A percentile compares a stretch with the other conserved stretches of the same genome.
phyloP scores from a whole-genome alignment of 108 stramenopile species.

The Cyclotella sp. region DNA sequence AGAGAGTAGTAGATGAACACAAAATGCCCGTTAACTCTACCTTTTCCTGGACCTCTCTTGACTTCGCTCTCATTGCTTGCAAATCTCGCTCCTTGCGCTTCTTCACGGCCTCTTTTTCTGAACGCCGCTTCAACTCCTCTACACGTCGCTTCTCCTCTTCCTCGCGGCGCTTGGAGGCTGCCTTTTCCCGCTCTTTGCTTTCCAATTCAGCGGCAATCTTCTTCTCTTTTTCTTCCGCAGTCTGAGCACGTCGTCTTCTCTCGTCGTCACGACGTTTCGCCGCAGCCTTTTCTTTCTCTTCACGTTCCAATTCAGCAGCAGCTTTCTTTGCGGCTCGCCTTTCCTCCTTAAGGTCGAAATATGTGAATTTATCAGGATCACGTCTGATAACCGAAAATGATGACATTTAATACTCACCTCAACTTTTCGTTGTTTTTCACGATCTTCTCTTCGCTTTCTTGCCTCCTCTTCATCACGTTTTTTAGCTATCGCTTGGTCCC shows the following conservation, averaged over 20 bases:
- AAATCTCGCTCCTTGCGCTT: constrained; percentile 30
- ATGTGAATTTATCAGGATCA: not conserved
- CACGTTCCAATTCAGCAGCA: constrained; percentile 16
- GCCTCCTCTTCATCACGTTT: constrained; percentile 14
- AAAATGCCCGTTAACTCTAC: not conserved
- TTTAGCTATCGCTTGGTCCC: not conserved
- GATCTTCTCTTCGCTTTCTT: constrained; percentile 12
- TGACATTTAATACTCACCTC: constrained; percentile 10
- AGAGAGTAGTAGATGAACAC: not conserved
- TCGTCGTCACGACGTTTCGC: constrained; percentile 20
- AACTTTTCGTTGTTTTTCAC: constrained; percentile 8
- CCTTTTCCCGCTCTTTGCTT: constrained; percentile 11
- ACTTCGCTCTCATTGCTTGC: constrained; percentile 22
- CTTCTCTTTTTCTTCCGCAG: constrained; percentile 1
- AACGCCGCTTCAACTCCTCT: constrained; percentile 10
- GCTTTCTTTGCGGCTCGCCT: constrained; percentile 4
- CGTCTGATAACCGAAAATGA: not conserved
- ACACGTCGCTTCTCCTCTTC: constrained; percentile 17
- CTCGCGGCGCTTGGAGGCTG: constrained; percentile 4
- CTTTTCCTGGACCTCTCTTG: constrained; percentile 36
- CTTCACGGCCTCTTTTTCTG: constrained; percentile 6
- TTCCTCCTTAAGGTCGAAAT: constrained; percentile 12
- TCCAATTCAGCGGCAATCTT: constrained; percentile 8
- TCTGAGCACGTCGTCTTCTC: not conserved
- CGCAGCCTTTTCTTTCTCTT: constrained; percentile 5